phyloP scores from a whole-genome alignment of 1,284 basidiomycete genomes.

The Stereum hirsutum region DNA sequence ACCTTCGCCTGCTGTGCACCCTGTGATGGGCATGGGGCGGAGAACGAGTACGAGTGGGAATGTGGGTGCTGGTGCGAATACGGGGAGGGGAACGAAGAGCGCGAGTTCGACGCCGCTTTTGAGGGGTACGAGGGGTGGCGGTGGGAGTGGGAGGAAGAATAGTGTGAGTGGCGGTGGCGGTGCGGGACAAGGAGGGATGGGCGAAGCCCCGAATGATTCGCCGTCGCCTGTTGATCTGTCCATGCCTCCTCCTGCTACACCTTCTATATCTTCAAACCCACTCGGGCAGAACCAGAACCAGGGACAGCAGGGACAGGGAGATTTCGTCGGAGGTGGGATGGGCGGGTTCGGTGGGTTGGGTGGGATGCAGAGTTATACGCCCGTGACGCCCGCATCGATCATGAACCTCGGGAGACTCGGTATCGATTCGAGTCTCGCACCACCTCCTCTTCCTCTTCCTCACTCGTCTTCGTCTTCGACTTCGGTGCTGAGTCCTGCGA shows the following conservation, averaged over 20 bases:
- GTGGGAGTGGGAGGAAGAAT: constrained; percentile 31
- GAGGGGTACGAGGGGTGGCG: constrained; percentile 24
- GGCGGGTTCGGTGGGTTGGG: too few relatives aligned
- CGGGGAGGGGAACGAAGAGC: constrained; percentile 45
- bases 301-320: too few relatives aligned
- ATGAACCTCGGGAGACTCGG: constrained; percentile 73
- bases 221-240: constrained; percentile 79
- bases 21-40: too few relatives aligned
- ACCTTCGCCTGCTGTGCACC: constrained; percentile 16
- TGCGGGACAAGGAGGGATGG: too few relatives aligned
- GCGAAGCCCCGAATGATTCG: constrained; percentile 40
- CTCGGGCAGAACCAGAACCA: too few relatives aligned
- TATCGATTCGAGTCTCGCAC: constrained; percentile 33
- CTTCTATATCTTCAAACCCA: constrained; percentile 28
- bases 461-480: constrained; percentile 14
- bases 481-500: constrained; percentile 4
- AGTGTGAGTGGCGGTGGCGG: too few relatives aligned
- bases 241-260: constrained; percentile 75
- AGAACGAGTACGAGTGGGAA: too few relatives aligned
- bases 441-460: too few relatives aligned
- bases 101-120: constrained; percentile 57
- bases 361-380: constrained; percentile 40
- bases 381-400: constrained; percentile 80
- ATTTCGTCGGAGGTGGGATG: too few relatives aligned
- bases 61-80: too few relatives aligned